Evolutionary conservation across 139 green algal species (phyloP).

Genomic region (Dunaliella primolecta): DNA sequence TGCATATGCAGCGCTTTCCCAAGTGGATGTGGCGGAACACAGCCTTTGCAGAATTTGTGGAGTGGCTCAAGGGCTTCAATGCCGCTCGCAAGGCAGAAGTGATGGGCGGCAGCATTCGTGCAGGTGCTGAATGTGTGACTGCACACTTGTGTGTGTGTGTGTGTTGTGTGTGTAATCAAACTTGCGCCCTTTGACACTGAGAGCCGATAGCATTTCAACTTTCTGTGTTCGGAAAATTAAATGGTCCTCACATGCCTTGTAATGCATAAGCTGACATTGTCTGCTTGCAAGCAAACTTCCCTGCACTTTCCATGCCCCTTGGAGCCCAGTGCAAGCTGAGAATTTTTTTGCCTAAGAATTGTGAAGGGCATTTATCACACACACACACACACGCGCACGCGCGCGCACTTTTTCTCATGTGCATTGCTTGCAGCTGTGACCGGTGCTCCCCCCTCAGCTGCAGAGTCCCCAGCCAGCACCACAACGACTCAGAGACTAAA

Average conservation of each 20-base stretch:
- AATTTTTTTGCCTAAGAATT: too few relatives aligned
- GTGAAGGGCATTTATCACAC: too few relatives aligned
- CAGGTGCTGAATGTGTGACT: not conserved
- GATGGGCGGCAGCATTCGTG: not conserved
- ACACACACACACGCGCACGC: not conserved
- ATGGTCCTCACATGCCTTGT: too few relatives aligned
- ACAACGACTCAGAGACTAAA: not conserved
- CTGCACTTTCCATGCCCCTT: too few relatives aligned
- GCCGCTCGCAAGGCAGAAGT: not conserved
- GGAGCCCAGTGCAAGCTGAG: too few relatives aligned
- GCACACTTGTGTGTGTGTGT: too few relatives aligned
- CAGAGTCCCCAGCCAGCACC: not conserved
- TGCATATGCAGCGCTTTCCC: conserved; percentile 46
- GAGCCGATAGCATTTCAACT: too few relatives aligned
- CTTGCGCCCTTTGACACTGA: too few relatives aligned
- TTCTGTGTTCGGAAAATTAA: too few relatives aligned
- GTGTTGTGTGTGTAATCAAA: too few relatives aligned
- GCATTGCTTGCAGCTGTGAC: not conserved
- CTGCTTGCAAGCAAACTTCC: too few relatives aligned
- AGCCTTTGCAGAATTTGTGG: conserved; percentile 37
- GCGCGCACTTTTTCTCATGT: not conserved
- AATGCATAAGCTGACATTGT: too few relatives aligned
- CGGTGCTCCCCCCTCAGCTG: not conserved
- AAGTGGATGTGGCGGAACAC: conserved; percentile 70
- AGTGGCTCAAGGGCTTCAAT: conserved; percentile 48